Evolutionary conservation across 2,329 filamentous ascomycete species (phyloP).

Genomic region (Penicillium vulpinum): DNA sequence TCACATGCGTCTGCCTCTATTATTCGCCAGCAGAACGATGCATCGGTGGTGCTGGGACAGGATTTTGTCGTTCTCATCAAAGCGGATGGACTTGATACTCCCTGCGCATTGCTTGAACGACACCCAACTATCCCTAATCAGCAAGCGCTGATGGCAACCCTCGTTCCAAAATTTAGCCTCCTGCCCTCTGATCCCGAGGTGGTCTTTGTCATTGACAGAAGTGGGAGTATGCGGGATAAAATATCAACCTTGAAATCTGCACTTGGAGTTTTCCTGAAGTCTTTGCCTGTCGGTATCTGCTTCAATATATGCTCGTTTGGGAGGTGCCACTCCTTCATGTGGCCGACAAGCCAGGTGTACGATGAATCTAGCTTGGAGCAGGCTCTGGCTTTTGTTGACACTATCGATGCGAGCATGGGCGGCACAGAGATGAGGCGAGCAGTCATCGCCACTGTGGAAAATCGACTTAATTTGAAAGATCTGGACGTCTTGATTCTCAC

Average conservation of each 20-base stretch:
- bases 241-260: constrained; percentile 53
- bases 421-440: constrained; percentile 56
- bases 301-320: constrained; percentile 64
- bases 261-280: constrained; percentile 59
- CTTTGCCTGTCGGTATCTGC: constrained; percentile 55
- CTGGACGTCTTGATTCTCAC: constrained; percentile 59
- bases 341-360: constrained; percentile 50
- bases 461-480: constrained; percentile 48
- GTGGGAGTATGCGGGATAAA: constrained; percentile 58
- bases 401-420: constrained; percentile 51
- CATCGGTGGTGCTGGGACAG: constrained; percentile 49
- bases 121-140: constrained; percentile 63
- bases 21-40: constrained; percentile 42
- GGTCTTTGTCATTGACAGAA: constrained; percentile 71
- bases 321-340: constrained; percentile 47
- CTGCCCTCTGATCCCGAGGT: constrained; percentile 61
- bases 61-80: constrained; percentile 69
- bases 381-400: constrained; percentile 46
- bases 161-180: constrained; percentile 69
- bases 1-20: constrained; percentile 64
- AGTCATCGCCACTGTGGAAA: constrained; percentile 49
- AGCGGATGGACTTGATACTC: constrained; percentile 60
- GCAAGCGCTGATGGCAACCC: constrained; percentile 67
- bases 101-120: constrained; percentile 64
- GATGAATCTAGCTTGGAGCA: constrained; percentile 46